A percentile compares a stretch with the other conserved stretches of the same genome.
These are phyloP conservation scores for Afroboletus lepidellus DNA, from an alignment of 1,284 basidiomycete genomes.

Conservation along the genomic window DNA sequence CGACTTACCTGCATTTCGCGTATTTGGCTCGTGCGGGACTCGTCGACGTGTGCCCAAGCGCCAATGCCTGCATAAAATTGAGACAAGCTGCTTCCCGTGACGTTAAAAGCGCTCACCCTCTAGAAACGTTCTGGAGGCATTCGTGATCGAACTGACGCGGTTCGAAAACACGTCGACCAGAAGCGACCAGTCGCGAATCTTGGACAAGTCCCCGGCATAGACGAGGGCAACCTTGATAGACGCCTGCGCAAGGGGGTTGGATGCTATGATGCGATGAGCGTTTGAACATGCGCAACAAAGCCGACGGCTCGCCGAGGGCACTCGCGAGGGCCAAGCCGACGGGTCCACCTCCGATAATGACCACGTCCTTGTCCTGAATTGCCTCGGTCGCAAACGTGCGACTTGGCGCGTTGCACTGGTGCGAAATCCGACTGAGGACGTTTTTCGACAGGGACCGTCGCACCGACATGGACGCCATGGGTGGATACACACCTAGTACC, in stretches of 20 bases:
- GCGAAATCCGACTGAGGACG: constrained; percentile 3
- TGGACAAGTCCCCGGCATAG: constrained; percentile 76
- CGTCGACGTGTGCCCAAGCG: constrained; percentile 76
- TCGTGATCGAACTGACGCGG: constrained; percentile 87
- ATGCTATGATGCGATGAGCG: constrained; percentile 42
- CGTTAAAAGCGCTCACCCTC: constrained; percentile 48
- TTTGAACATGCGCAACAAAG: not conserved
- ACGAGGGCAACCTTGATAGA: constrained; percentile 68
- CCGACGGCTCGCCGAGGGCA: constrained; percentile 65
- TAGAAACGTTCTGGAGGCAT: constrained; percentile 76
- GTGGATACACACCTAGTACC: not conserved
- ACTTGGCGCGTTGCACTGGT: constrained; percentile 3
- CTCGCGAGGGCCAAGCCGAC: constrained; percentile 88
- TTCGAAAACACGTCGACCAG: constrained; percentile 72
- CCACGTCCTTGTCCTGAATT: constrained; percentile 70
- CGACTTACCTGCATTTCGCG: constrained; percentile 81
- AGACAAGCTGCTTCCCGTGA: not conserved
- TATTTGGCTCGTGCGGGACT: constrained; percentile 67
- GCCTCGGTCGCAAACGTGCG: constrained; percentile 21
- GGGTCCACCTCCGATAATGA: constrained; percentile 94
- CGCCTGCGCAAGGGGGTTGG: constrained; percentile 47
- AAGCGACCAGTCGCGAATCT: constrained; percentile 67
- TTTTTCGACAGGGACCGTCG: constrained; percentile 7
- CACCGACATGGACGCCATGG: constrained; percentile 7
- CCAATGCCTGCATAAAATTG: constrained; percentile 60